Percentiles rank a stretch among this genome's conserved stretches.
phyloP scores from a whole-genome alignment of 345 rosid genomes.

The Brassica incana region DNA sequence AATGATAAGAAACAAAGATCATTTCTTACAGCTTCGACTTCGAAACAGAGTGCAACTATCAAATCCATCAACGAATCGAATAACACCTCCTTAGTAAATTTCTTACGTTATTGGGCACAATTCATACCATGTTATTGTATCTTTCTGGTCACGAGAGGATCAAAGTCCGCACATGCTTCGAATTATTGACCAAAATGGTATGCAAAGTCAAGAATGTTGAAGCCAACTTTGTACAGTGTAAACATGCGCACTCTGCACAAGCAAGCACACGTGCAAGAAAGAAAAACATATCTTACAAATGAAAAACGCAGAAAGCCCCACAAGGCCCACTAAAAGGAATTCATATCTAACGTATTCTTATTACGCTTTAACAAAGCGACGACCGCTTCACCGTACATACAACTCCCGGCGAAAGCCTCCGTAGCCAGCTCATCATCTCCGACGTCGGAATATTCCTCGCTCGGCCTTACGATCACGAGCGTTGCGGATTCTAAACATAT shows the following conservation, averaged over 20 bases:
- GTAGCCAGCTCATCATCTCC: background rate
- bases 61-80: too few species aligned
- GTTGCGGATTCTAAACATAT: conserved; percentile 33
- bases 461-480: conserved; percentile 28
- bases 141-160: background rate
- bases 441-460: background rate
- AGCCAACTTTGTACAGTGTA: background rate
- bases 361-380: conserved; percentile 19
- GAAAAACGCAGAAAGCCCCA: too few species aligned
- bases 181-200: conserved; percentile 1
- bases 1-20: too few species aligned
- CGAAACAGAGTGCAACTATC: too few species aligned
- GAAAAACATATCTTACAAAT: background rate
- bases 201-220: background rate
- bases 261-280: conserved; percentile 26
- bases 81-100: background rate
- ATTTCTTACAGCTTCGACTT: too few species aligned
- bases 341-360: conserved; percentile 21
- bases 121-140: conserved; percentile 11
- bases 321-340: conserved; percentile 27
- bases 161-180: conserved; percentile 19
- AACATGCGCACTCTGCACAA: conserved; percentile 24
- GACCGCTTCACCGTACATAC: conserved; percentile 40
- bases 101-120: background rate
- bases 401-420: conserved; percentile 2